Evolutionary conservation across 768 basidiomycete genomes (phyloP), one percentile per base, ranked within the genome.

Genomic region (Thelephora ganbajun): DNA sequence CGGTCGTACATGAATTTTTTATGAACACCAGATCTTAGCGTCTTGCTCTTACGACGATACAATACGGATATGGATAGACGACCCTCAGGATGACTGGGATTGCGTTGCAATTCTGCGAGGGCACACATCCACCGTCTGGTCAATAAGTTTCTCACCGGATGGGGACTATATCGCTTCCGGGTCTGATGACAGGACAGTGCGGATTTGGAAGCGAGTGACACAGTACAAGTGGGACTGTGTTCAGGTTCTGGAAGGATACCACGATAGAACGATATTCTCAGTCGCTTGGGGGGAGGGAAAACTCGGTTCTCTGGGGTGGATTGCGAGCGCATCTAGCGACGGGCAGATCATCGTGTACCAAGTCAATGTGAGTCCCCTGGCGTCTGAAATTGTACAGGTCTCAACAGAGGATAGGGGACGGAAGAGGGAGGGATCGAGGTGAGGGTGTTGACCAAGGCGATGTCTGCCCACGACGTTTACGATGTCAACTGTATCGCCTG

Each of bases 11-110:
- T 20, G 45, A 44, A 42, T 22, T 44, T 41, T 36, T 48, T 35
- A 52, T 47, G 44, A 52, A 51, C 52, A 41, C 54, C 56, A 52
- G 44, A 51, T 43, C 39, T 80, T 99, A 47, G 94, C 94, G 22
- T 97, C 94, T 2, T 88, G 80, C 3, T 97, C 94, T 0, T 99
- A 98, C 65, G 96, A 99, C 59, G 93, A 97, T 55, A 90, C 86
- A 2, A 84, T 99, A 61, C 90, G 88, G 51, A 76, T 99, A 23
- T 92, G 93, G 63, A 65, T 86, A 47, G 92, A 98, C 56, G 93
- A 97, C 60, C 90, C 90, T 0, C 77, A 78, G 22, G 89, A 94
- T 51, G 96, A 99, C 61, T 98, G 96, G 91, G 87, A 76, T 56
- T 83, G 82, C 57, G 84, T 91, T 53, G 62, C 77, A 49, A 93